Evolutionary conservation across 768 basidiomycete genomes (phyloP), one percentile per base, ranked within the genome.

Genomic region (Pleurotus eryngii): DNA sequence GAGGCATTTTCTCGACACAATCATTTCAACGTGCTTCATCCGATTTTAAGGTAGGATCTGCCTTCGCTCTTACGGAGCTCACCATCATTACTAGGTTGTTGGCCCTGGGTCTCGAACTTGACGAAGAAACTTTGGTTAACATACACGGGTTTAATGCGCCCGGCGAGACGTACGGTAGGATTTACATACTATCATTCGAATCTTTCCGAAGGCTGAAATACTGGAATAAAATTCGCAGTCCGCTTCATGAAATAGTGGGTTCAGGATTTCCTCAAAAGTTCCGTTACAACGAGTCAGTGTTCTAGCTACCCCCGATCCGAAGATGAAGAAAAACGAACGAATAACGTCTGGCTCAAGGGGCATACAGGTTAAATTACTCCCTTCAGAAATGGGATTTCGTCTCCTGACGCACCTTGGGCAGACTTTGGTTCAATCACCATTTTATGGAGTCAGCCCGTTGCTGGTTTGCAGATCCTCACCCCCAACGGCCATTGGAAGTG

Each of bases 281-380:
- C 3, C 11, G 11, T 35, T 11, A 11, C 30, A 9, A 35, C 30
- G 30, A 35, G 8, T 8, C 30, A 35, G 11, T 8, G 30, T 9
- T 35, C 30, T 35, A 84, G 82, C 63, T 81, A 81, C 59, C 82
- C 81, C 3, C 75, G 80, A 24, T 70, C 75, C 1, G 64, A 71
- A 38, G 81, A 80, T 18, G 82, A 84, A 6, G 83, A 83, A 57
- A 55, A 48, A 9, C 77, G 77, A 61, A 77, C 80, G 0, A 78
- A 80, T 39, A 78, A 81, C 46, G 80, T 85, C n/a, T 85, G 81
- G 81, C 67, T 84, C 9, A 83, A 86, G 58, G 83, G 84, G 3
- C 84, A 86, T 60, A 82, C 79, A 0, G 82, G 82, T 81, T 64
- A 56, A 27, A 5, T 26, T 24, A 24, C 14, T 20, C 9, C 20